A percentile compares a stretch with the other conserved stretches of the same genome.
These are phyloP conservation scores for Fonsecaea pedrosoi DNA, from an alignment of 2,329 filamentous ascomycete genomes.

Conservation along the genomic window DNA sequence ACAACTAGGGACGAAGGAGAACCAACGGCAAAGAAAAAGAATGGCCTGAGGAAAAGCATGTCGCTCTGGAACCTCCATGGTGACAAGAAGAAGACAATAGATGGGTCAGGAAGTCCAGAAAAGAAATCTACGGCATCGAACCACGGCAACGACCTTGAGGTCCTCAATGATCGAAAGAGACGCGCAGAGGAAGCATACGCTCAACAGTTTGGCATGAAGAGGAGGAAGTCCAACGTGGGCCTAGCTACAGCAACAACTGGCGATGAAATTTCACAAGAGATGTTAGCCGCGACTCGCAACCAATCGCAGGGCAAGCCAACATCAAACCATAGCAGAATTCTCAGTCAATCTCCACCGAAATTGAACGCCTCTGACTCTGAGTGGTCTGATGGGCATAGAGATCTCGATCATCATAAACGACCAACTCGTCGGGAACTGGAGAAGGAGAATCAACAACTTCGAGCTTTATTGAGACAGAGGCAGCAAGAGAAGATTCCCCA, in stretches of 20 bases:
- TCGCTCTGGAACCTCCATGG: slow-evolving; percentile 39
- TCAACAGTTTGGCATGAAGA: slow-evolving; percentile 40
- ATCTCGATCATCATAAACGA: slow-evolving; percentile 37
- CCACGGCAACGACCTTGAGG: slow-evolving; percentile 18
- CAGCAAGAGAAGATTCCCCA: slow-evolving; percentile 23
- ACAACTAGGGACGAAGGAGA: slow-evolving; percentile 14
- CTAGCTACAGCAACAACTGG: slow-evolving; percentile 6
- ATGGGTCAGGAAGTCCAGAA: not conserved
- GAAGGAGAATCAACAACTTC: slow-evolving; percentile 40
- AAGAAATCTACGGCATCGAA: slow-evolving; percentile 15
- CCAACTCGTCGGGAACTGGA: slow-evolving; percentile 37
- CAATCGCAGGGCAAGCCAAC: not conserved
- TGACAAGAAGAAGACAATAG: slow-evolving; percentile 27
- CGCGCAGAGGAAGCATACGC: slow-evolving; percentile 40
- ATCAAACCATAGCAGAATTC: slow-evolving; percentile 8
- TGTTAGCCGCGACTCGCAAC: slow-evolving; percentile 2
- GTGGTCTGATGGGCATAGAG: slow-evolving; percentile 19
- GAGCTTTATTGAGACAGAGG: slow-evolving; percentile 36
- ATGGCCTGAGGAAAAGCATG: slow-evolving; percentile 39
- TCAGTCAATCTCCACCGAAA: slow-evolving; percentile 16
- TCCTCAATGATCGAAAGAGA: slow-evolving; percentile 40
- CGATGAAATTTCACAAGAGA: slow-evolving; percentile 5
- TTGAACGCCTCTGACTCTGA: slow-evolving; percentile 16
- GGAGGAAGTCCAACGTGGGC: slow-evolving; percentile 33
- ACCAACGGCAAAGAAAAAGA: slow-evolving; percentile 29